These are phyloP conservation scores for Scleromitrula shiraiana DNA, from an alignment of 2,329 filamentous ascomycete species.

Conservation along the genomic window DNA sequence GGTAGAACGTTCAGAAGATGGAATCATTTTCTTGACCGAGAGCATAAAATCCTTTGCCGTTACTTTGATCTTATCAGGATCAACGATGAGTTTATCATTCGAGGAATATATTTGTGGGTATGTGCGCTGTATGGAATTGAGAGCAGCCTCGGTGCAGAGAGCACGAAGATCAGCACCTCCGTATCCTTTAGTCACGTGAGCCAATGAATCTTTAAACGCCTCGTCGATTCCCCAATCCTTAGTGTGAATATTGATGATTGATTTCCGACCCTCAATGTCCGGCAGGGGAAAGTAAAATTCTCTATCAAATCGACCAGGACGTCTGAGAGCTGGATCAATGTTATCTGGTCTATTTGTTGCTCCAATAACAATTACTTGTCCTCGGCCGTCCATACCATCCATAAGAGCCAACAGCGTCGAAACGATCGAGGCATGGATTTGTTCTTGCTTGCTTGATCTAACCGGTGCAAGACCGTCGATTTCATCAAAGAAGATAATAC, in stretches of 20 bases:
- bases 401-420: slow-evolving; percentile 89
- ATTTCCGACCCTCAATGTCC: slow-evolving; percentile 66
- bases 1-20: slow-evolving; percentile 85
- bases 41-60: slow-evolving; percentile 95
- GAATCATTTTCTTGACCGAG: slow-evolving; percentile 91
- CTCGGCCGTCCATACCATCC: slow-evolving; percentile 97
- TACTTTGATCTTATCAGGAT: slow-evolving; percentile 75
- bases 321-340: slow-evolving; percentile 88
- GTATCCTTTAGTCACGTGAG: slow-evolving; percentile 88
- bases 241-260: slow-evolving; percentile 93
- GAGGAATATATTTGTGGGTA: slow-evolving; percentile 96
- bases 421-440: slow-evolving; percentile 96
- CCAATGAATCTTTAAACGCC: slow-evolving; percentile 74
- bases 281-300: slow-evolving; percentile 98
- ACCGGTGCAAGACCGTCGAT: slow-evolving; percentile 96
- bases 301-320: slow-evolving; percentile 89
- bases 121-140: slow-evolving; percentile 91
- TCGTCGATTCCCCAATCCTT: slow-evolving; percentile 81
- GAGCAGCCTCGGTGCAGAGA: slow-evolving; percentile 87
- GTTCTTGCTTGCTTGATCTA: slow-evolving; percentile 94
- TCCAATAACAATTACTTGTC: slow-evolving; percentile 96
- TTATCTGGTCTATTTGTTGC: slow-evolving; percentile 97
- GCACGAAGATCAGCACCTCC: slow-evolving; percentile 92
- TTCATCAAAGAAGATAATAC: slow-evolving; percentile 99
- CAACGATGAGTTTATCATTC: slow-evolving; percentile 80